Percentiles rank a stretch among this genome's conserved stretches.
phyloP scores from a whole-genome alignment of 495 filamentous ascomycete species.

The Trichoderma virens region DNA sequence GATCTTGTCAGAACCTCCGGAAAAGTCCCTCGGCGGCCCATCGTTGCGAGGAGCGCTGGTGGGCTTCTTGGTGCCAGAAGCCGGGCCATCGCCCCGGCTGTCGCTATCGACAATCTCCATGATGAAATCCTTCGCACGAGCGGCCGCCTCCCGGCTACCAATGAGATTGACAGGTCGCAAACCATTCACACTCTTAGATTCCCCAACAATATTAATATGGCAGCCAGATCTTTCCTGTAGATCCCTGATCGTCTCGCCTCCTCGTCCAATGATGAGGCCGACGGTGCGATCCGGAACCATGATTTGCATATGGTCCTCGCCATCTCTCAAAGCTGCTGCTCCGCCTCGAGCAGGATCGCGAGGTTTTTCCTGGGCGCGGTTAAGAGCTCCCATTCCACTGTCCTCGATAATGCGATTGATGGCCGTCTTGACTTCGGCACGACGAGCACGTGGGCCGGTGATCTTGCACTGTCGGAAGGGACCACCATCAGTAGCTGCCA shows the following conservation, averaged over 20 bases:
- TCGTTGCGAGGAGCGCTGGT: constrained; percentile 23
- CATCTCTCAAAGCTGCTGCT: constrained; percentile 52
- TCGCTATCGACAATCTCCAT: constrained; percentile 85
- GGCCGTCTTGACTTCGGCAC: constrained; percentile 61
- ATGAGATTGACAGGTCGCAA: constrained; percentile 80
- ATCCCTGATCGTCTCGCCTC: constrained; percentile 82
- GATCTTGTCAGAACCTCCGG: constrained; percentile 51
- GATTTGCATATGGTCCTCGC: constrained; percentile 70
- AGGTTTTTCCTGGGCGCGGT: constrained; percentile 29
- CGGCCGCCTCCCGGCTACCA: constrained; percentile 56
- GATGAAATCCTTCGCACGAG: constrained; percentile 67
- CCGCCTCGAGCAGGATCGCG: constrained; percentile 17
- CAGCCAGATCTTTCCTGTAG: constrained; percentile 78
- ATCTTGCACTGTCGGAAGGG: constrained; percentile 71
- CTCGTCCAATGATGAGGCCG: constrained; percentile 75
- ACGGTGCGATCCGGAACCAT: constrained; percentile 88
- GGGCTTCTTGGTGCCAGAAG: constrained; percentile 11
- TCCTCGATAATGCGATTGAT: constrained; percentile 79
- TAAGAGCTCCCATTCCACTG: constrained; percentile 56
- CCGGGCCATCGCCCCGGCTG: constrained; percentile 45
- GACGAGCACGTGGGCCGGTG: constrained; percentile 54
- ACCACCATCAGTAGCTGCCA: constrained; percentile 57
- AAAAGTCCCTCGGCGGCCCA: constrained; percentile 17
- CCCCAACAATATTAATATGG: constrained; percentile 82
- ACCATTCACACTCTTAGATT: constrained; percentile 77